phyloP scores from a whole-genome alignment of 306 rosid genomes.

The Cyamopsis tetragonoloba region DNA sequence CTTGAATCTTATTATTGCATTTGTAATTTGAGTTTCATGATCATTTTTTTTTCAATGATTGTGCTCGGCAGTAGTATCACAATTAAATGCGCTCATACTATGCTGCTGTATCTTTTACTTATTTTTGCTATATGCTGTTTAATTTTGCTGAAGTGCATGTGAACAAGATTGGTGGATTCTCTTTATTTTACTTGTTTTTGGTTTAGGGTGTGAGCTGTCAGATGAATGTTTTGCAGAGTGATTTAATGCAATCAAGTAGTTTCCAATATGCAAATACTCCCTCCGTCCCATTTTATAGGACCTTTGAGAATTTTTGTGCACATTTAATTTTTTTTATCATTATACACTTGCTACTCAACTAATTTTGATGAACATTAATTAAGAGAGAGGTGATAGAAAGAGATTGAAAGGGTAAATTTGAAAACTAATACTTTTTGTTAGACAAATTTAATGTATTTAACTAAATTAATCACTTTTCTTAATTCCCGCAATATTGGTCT shows the following conservation, averaged over 20 bases:
- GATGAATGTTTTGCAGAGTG: background rate
- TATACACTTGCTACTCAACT: too few species aligned
- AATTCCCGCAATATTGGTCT: too few species aligned
- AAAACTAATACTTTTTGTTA: too few species aligned
- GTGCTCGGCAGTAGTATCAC: background rate
- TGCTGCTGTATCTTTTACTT: background rate
- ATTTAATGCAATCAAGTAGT: conserved; percentile 6
- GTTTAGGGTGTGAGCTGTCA: background rate
- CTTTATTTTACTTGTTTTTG: conserved; percentile 7
- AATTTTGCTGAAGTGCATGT: background rate
- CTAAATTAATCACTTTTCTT: too few species aligned
- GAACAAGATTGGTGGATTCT: background rate
- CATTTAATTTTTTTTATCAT: too few species aligned
- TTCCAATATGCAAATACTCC: background rate
- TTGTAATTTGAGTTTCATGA: conserved; percentile 1
- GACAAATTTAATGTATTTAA: too few species aligned
- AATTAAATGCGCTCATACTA: background rate
- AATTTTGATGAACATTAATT: too few species aligned
- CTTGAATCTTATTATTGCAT: conserved; percentile 25
- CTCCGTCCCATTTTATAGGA: too few species aligned
- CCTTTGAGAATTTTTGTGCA: too few species aligned
- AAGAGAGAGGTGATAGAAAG: too few species aligned
- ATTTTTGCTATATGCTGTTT: too few species aligned
- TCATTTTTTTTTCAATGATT: background rate
- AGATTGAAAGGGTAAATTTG: too few species aligned